These are phyloP conservation scores for Penicillium sp. DNA, from an alignment of 2,329 filamentous ascomycete genomes.

Conservation along the genomic window DNA sequence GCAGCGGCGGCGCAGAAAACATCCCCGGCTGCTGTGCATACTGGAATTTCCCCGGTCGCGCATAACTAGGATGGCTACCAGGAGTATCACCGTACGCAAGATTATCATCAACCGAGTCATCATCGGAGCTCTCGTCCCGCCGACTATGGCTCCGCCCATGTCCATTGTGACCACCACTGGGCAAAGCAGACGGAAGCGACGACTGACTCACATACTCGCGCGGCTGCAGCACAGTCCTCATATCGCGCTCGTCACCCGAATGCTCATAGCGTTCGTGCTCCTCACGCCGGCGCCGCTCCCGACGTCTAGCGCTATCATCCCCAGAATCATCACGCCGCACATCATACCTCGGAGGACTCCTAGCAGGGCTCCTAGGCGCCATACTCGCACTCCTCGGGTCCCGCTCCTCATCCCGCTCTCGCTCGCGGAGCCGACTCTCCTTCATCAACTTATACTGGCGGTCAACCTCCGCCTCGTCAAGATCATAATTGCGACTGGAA, in stretches of 20 bases:
- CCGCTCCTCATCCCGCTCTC: neutral
- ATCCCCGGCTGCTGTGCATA: slow-evolving; percentile 30
- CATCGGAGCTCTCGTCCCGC: slow-evolving; percentile 23
- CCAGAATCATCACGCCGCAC: slow-evolving; percentile 22
- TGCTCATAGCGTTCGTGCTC: slow-evolving; percentile 24
- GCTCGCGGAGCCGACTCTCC: slow-evolving; percentile 10
- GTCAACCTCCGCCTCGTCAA: slow-evolving; percentile 23
- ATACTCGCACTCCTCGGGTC: slow-evolving; percentile 9
- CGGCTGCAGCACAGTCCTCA: slow-evolving; percentile 7
- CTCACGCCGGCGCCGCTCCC: neutral
- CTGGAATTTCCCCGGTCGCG: slow-evolving; percentile 27
- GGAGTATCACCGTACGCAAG: slow-evolving; percentile 40
- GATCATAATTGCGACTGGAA: slow-evolving; percentile 10
- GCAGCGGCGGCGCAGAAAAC: slow-evolving; percentile 2
- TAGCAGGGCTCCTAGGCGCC: slow-evolving; percentile 19
- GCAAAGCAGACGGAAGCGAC: slow-evolving; percentile 11
- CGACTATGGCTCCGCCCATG: neutral
- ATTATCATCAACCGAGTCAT: slow-evolving; percentile 33
- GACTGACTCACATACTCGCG: slow-evolving; percentile 18
- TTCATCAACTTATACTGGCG: slow-evolving; percentile 22
- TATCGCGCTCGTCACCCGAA: slow-evolving; percentile 22
- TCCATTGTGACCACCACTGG: neutral
- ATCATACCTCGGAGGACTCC: slow-evolving; percentile 24
- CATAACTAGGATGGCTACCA: slow-evolving; percentile 37
- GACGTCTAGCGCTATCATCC: slow-evolving; percentile 18